Base-by-base conservation (phyloP, 192 early-diverging fungal species). In the Coemansia erecta region DNA sequence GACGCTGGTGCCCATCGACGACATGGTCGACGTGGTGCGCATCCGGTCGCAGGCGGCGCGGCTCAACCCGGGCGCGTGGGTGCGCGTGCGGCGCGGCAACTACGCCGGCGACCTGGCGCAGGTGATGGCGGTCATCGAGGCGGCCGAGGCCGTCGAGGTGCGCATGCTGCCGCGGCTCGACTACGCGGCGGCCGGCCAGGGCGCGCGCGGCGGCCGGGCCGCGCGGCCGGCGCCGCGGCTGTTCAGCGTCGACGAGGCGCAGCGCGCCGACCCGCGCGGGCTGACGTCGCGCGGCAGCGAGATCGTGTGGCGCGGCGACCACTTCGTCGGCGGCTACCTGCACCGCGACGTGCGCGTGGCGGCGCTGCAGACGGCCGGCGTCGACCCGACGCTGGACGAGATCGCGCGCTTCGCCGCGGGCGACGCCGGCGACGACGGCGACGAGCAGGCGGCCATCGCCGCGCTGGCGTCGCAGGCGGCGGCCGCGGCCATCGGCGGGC, bases 101-200 rank as follows among this genome's bases (percentile, higher is more conserved):
- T 98, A 96, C 63, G 86, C 85, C 7, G 93, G 92, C 41, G 97
- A 99, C 78, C 73, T 99, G 62, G 95, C 87, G 22, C 92, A 94
- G 75, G 92, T 94, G 48, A 53, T 72, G 31, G 70, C 58, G 31
- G 81, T 90, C 19, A 65, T 86, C 22, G 89, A 92, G 57, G 82
- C 85, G 31, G 79, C 83, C 22, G 89, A 91, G 44, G 55, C 73
- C 0, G 85, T 83, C 9, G 83, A 84, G 54, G 84, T 93, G 40
- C 86, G 85, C 48, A 52, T 92, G 42, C 80, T 93, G n/a, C 89
- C 90, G 53, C 86, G 90, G 4, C 58, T 92, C 44, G 88, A 92
- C 58, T 81, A 88, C 47, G 47, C 57, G 11, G 62, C 19, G 45
- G 66, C 68, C 24, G 54, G 66, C 1, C 83, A 85, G 12, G 64